Evolutionary conservation across 176 grass and related monocot genomes (phyloP), one percentile per base, ranked within the genome.

Genomic region (Eleusine indica): DNA sequence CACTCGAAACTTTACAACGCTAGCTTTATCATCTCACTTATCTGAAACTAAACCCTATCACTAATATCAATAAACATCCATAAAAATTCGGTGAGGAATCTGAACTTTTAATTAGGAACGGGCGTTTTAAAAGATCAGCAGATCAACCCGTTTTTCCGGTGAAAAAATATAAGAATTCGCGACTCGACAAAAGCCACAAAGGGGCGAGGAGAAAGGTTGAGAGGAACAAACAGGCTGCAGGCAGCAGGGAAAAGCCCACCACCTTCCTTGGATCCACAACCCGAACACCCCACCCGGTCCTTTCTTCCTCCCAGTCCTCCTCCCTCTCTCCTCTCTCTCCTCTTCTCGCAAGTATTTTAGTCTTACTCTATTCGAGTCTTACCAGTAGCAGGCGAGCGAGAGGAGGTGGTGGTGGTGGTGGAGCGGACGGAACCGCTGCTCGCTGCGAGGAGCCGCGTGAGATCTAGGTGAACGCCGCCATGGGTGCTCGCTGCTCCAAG

Each of bases 401-500:
- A 51, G 68, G 74, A 60, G 21, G 57, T n/a, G 83, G 83, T 40
- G 79, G 68, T 49, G 42, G 85, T 40, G 61, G 74, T 37, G 70
- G 70, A 28, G 68, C 76, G 75, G 68, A 74, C 68, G 80, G 22
- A 75, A 42, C 62, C 80, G 61, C 67, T 42, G 78, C 72, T 76
- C 19, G 86, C 63, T 39, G 43, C 66, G 32, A 9, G n/a, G 44
- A 44, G 17, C 74, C 15, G 42, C 17, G 76, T 38, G 60, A 91
- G 85, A 87, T 91, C 89, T 80, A 80, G 53, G 32, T 46, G 52
- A 4, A 60, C 56, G 71, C 28, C 68, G 79, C 70, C 60, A 97
- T 94, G 94, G 94, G 91, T 67, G 89, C 76, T 73, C 87, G 91
- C 73, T 97, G 94, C 91, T 97, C 94, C 71, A 88, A 83, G 68